Evolutionary conservation across 805 yeast species (phyloP), one percentile per base, ranked within the genome.

Genomic region (Ogataea angusta): DNA sequence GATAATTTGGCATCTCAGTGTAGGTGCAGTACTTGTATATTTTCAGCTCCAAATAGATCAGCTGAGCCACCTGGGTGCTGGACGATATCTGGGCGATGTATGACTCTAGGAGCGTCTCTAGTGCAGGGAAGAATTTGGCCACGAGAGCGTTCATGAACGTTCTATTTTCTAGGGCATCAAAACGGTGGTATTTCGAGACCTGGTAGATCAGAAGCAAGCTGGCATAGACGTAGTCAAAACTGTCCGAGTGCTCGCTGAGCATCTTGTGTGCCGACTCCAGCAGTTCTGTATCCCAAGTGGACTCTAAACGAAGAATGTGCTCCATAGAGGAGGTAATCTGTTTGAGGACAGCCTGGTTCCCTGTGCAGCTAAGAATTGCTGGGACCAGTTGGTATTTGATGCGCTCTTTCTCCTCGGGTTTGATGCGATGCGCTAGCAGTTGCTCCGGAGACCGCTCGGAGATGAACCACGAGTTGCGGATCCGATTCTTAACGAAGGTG

Each of bases 401-500:
- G 17, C 72, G 67, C 5, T 78, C 78, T 53, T 82, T 83, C 53
- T 88, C 95, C 40, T 74, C 68, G 10, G 52, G 57, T 12, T 48
- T 52, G 32, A 73, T 52, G 5, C 58, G 60, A n/a, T 54, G 55
- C 3, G 34, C 38, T 10, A 34, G 30, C 13, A 56, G 36, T 2
- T 43, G 40, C 14, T 55, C 47, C 3, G 56, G 53, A 12, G 59
- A 48, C 8, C 48, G 48, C 10, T 60, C 48, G 34, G 47, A 56
- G 17, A 63, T 61, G 25, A 53, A 52, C 97, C 97, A 90, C 37
- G 75, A 70, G 26, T 76, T 70, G 12, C 70, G 66, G 16, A 88
- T 71, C 42, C 80, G 72, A 61, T 91, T 90, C 60, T 91, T 91
- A 61, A 88, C 77, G 61, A 78, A 87, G 4, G 91, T 80, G 0